Evolutionary conservation across 345 rosid species (phyloP).

Genomic region (Populus euphratica): DNA sequence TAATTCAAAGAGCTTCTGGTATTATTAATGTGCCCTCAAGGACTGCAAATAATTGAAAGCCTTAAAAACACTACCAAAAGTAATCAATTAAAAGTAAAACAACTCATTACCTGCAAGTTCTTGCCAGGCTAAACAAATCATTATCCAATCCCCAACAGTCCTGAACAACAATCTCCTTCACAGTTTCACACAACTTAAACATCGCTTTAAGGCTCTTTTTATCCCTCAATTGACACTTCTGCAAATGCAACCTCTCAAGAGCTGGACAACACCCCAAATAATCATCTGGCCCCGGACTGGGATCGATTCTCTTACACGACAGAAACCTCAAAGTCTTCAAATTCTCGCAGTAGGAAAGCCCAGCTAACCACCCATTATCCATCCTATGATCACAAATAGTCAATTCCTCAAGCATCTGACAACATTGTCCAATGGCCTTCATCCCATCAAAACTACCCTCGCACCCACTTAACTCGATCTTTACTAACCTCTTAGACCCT

Average conservation of each 20-base stretch:
- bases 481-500: constrained; percentile 84
- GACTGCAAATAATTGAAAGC: not conserved
- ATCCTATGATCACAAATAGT: constrained; percentile 77
- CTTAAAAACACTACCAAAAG: not conserved
- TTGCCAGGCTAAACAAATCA: constrained; percentile 59
- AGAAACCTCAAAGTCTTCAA: constrained; percentile 76
- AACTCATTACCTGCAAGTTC: constrained; percentile 57
- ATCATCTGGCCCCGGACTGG: constrained; percentile 61
- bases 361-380: constrained; percentile 91
- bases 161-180: constrained; percentile 63
- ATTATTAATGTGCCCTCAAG: not conserved
- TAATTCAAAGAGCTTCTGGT: not conserved
- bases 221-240: constrained; percentile 71
- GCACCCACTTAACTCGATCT: constrained; percentile 84
- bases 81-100: not conserved
- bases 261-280: constrained; percentile 66
- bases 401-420: constrained; percentile 93
- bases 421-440: constrained; percentile 88
- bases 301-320: constrained; percentile 72
- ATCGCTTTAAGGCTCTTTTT: constrained; percentile 54
- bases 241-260: constrained; percentile 75
- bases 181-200: constrained; percentile 68
- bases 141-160: constrained; percentile 91
- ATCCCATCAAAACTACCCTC: constrained; percentile 93
- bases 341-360: constrained; percentile 75